phyloP scores from a whole-genome alignment of 345 rosid genomes.

The Dimocarpus longan region DNA sequence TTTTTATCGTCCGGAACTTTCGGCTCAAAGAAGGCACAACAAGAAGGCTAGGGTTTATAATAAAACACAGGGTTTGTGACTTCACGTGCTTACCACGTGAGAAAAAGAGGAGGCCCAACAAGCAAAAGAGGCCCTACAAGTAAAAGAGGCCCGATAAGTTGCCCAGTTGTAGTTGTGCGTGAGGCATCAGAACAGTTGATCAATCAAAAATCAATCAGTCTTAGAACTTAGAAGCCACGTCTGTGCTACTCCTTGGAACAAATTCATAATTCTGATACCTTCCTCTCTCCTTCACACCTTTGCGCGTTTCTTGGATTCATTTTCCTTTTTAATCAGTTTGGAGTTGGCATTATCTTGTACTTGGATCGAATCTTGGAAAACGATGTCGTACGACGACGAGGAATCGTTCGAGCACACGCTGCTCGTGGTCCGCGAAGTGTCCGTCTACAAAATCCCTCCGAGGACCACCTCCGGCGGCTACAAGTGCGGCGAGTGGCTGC shows the following conservation, averaged over 20 bases:
- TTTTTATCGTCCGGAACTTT: not conserved
- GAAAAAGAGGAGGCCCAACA: not conserved
- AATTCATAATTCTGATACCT: not conserved
- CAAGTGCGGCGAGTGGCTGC: slow-evolving; percentile 99
- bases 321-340: too few species aligned
- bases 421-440: slow-evolving; percentile 91
- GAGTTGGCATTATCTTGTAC: not conserved
- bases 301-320: not conserved
- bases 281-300: not conserved
- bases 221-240: slow-evolving; percentile 37
- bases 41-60: not conserved
- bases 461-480: slow-evolving; percentile 93
- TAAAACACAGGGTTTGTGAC: not conserved
- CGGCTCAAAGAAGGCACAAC: not conserved
- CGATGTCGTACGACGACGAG: slow-evolving; percentile 89
- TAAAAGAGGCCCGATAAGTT: not conserved
- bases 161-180: not conserved
- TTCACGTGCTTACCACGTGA: not conserved
- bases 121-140: not conserved
- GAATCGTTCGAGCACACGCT: slow-evolving; percentile 92
- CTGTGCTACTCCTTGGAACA: slow-evolving; percentile 21
- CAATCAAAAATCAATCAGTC: slow-evolving; percentile 23
- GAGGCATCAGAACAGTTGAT: slow-evolving; percentile 22
- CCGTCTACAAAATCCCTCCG: slow-evolving; percentile 92
- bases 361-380: not conserved